These are phyloP conservation scores for Rhodofomes roseus DNA, from an alignment of 1,284 basidiomycete genomes.

Conservation along the genomic window DNA sequence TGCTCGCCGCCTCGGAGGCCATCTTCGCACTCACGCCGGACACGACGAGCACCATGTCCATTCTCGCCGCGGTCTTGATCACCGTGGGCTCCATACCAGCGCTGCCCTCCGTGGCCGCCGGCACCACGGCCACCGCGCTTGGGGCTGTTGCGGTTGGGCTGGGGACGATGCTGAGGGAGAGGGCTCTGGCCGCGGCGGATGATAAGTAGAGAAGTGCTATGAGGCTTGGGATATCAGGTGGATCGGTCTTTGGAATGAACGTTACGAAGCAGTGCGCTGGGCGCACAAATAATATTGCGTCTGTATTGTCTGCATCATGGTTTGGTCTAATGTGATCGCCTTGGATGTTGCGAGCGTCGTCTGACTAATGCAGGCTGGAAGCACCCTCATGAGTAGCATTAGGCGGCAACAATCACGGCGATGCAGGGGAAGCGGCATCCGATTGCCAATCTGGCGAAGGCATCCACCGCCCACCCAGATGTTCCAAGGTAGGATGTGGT, in stretches of 20 bases:
- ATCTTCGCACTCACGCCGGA: slow-evolving; percentile 63
- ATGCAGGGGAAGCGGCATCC: too few species aligned
- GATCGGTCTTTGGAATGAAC: too few species aligned
- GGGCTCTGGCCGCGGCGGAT: too few species aligned
- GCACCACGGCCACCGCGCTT: slow-evolving; percentile 61
- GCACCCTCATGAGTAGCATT: slow-evolving; percentile 34
- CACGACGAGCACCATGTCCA: slow-evolving; percentile 65
- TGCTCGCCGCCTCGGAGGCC: slow-evolving; percentile 64
- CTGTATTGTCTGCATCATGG: slow-evolving; percentile 45
- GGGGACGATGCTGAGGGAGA: slow-evolving; percentile 39
- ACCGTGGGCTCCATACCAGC: slow-evolving; percentile 66
- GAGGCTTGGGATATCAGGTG: too few species aligned
- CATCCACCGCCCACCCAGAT: neutral
- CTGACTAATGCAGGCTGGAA: slow-evolving; percentile 64
- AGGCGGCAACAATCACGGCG: too few species aligned
- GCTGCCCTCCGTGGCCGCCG: slow-evolving; percentile 55
- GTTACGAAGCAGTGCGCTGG: too few species aligned
- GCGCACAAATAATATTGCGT: too few species aligned
- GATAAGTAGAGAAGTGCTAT: neutral
- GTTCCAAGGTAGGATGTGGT: neutral
- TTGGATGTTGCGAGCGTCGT: slow-evolving; percentile 48
- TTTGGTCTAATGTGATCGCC: neutral
- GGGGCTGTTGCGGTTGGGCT: slow-evolving; percentile 67
- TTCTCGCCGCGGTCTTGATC: slow-evolving; percentile 66
- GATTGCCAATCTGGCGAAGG: too few species aligned